Evolutionary conservation across 306 rosid genomes (phyloP).

Genomic region (Fagus sylvatica): DNA sequence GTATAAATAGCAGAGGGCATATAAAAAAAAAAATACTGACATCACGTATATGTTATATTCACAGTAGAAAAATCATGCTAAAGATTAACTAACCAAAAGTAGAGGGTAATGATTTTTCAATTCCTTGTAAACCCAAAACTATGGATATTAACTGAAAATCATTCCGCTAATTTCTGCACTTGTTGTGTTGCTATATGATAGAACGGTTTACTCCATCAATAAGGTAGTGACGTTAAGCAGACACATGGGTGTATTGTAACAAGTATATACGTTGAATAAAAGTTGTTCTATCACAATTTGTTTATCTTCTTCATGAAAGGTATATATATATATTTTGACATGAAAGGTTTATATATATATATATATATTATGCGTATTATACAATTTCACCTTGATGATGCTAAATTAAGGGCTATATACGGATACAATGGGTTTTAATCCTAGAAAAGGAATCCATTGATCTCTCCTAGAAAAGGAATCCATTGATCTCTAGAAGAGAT

Average conservation of each 20-base stretch:
- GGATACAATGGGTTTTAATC: background rate
- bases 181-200: background rate
- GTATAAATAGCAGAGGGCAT: too few species aligned
- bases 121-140: background rate
- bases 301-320: background rate
- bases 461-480: background rate
- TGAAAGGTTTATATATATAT: background rate
- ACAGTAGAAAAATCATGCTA: background rate
- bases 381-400: too few species aligned
- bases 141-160: too few species aligned
- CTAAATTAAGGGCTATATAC: too few species aligned
- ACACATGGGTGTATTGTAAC: too few species aligned
- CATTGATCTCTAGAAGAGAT: background rate
- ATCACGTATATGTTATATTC: too few species aligned
- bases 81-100: background rate
- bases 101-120: background rate
- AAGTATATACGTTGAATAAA: background rate
- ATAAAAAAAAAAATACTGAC: too few species aligned
- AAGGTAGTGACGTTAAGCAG: background rate
- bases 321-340: too few species aligned
- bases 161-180: background rate
- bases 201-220: background rate
- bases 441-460: background rate
- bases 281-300: background rate
- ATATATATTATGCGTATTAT: too few species aligned